Base-by-base conservation (phyloP, 192 early-diverging fungal genomes). In the Linnemannia schmuckeri region DNA sequence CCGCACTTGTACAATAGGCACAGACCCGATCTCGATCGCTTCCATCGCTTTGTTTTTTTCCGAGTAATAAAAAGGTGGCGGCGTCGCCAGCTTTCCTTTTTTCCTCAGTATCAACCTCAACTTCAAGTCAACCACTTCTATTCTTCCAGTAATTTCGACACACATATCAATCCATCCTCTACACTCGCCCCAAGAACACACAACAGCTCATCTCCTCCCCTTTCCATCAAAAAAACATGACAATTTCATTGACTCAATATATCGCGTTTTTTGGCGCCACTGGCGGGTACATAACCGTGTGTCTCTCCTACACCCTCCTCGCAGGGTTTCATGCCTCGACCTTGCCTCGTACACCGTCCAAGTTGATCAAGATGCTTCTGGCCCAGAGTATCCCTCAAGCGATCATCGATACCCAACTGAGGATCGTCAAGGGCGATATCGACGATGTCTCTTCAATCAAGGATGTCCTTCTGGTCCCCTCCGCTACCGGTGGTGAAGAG, bases 341-440 rank as follows among this genome's bases (percentile, higher is more conserved):
- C 30, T 18, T 57, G 6, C 17, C 52, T 35, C 74, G 74, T 10
- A 75, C 74, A 30, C 74, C 74, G 18, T 75, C 74, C 20, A 75
- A 55, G 37, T 49, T 75, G 30, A 24, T 47, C 74, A 6, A 52
- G 30, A 75, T 75, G 54, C 74, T 75, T 49, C 74, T 75, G 33
- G 74, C 46, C 27, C 74, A 75, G 52, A 54, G 74, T 6, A 75
- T 75, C 15, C 2, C 37, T 20, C 74, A 75, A 35, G 12, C 52
- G 30, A 38, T 37, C 13, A 24, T 75, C 52, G 54, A 61, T 38
- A 5, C 74, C 24, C 74, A 75, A 15, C 30, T 75, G 33, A 37
- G 47, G 7, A 61, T 75, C 37, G 18, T 75, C 74, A 20, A 75
- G 52, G 52, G 74, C 35, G 74, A 75, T 24, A 75, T 57, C 35